Evolutionary conservation across 305 asterid genomes (phyloP), one percentile per base, ranked within the genome.

Genomic region (Plantago lanceolata): DNA sequence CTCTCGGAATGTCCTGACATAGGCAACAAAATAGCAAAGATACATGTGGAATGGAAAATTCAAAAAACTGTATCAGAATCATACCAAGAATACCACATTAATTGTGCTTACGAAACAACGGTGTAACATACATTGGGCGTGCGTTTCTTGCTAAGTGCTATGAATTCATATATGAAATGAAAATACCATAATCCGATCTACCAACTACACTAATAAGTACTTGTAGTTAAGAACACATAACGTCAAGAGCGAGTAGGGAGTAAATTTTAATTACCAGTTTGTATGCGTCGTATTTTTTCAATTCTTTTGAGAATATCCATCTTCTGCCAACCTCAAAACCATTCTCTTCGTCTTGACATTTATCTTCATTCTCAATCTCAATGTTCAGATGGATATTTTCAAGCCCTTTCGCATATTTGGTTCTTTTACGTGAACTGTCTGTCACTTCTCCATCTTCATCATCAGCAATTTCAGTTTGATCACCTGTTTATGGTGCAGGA

Each of bases 231-330:
- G 44, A 37, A 9, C 7, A 37, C 44, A 37, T 7, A 37, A 37
- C 8, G 13, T 2, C 14, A 37, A 37, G 44, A 37, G 8, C 1
- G 8, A 9, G 11, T 0, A 8, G 1, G 8, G 44, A 9, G 28
- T 24, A 37, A 37, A 37, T 1, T 37, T 37, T 1, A 37, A 7
- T 37, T 37, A 37, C 43, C 2, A 15, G 13, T 3, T 24, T 15
- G 18, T 29, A 57, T 8, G 44, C 44, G 8, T 37, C 8, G 44
- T 6, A 2, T 15, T 33, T 48, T 8, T 48, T 48, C 48, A 18
- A 31, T 57, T 48, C 53, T 8, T 48, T 48, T n/a, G 53, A 48
- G 20, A 48, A 48, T 48, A 9, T 48, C 53, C 53, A 48, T 17
- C 51, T 47, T 17, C 11, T 47, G 9, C 53, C 18, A 31, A 1